A percentile compares a stretch with the other conserved stretches of the same genome.
These are phyloP conservation scores for Aspergillus nanangensis DNA, from an alignment of 495 filamentous ascomycete species.

Conservation along the genomic window DNA sequence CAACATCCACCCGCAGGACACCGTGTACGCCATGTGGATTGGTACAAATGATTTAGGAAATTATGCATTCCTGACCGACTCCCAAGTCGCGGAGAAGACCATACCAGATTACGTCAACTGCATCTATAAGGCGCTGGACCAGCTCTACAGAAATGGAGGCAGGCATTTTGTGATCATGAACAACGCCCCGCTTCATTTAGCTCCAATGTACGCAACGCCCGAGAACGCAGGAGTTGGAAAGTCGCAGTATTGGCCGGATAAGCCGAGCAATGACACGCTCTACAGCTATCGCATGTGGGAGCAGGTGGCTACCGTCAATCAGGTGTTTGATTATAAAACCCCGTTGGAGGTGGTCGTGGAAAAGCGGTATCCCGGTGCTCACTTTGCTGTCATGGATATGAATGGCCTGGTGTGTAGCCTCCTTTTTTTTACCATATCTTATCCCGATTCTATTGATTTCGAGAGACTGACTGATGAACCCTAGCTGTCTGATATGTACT, in stretches of 20 bases:
- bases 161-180: slow-evolving; percentile 69
- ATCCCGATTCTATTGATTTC: background rate
- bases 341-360: slow-evolving; percentile 50
- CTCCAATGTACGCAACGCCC: slow-evolving; percentile 59
- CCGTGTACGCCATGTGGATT: slow-evolving; percentile 72
- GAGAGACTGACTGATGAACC: background rate
- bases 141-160: slow-evolving; percentile 58
- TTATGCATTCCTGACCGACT: slow-evolving; percentile 58
- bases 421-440: background rate
- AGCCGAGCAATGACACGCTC: slow-evolving; percentile 51
- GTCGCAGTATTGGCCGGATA: slow-evolving; percentile 57
- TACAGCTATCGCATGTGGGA: slow-evolving; percentile 57
- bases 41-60: slow-evolving; percentile 73
- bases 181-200: slow-evolving; percentile 54
- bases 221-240: too few species aligned
- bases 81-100: slow-evolving; percentile 51
- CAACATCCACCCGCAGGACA: slow-evolving; percentile 47
- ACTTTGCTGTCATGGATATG: slow-evolving; percentile 60
- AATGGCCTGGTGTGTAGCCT: slow-evolving; percentile 46
- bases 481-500: slow-evolving; percentile 57
- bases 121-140: slow-evolving; percentile 53
- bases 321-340: slow-evolving; percentile 56
- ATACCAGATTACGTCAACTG: slow-evolving; percentile 61
- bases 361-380: slow-evolving; percentile 53
- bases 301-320: slow-evolving; percentile 55